A percentile compares a stretch with the other conserved stretches of the same genome.
These are phyloP conservation scores for Chytriomyces confervae DNA, from an alignment of 192 early-diverging fungal species.

Conservation along the genomic window DNA sequence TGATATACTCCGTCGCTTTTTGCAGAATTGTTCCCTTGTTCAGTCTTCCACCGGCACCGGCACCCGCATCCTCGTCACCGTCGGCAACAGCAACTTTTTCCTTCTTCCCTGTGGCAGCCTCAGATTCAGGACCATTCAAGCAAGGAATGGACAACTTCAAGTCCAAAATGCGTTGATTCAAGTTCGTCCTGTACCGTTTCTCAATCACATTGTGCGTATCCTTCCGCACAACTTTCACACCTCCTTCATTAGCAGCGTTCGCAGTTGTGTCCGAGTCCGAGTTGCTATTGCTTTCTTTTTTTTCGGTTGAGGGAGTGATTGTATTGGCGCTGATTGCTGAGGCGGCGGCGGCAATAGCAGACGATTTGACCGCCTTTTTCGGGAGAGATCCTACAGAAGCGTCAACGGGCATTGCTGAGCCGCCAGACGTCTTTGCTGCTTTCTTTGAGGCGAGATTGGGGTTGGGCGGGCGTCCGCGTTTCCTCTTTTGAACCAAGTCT, in stretches of 20 bases:
- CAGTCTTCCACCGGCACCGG: constrained; percentile 59
- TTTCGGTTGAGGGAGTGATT: not conserved
- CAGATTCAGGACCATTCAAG: constrained; percentile 63
- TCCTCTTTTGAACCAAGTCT: constrained; percentile 1
- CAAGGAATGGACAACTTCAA: constrained; percentile 87
- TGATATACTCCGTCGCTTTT: constrained; percentile 92
- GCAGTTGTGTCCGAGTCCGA: not conserved
- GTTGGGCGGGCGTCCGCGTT: constrained; percentile 23
- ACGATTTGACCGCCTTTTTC: not conserved
- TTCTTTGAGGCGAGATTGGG: not conserved
- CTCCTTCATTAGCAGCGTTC: not conserved
- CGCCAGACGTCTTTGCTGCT: not conserved
- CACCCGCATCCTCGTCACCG: constrained; percentile 52
- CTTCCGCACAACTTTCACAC: constrained; percentile 62
- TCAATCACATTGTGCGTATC: constrained; percentile 96
- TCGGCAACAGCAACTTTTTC: constrained; percentile 55
- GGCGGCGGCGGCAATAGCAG: not conserved
- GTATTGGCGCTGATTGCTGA: not conserved
- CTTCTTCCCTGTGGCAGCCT: constrained; percentile 43
- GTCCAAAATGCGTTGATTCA: constrained; percentile 93
- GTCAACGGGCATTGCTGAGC: not conserved
- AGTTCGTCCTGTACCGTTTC: constrained; percentile 93
- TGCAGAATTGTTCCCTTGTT: constrained; percentile 94
- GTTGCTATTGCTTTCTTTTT: not conserved
- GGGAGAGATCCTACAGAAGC: not conserved